Evolutionary conservation across 352 stramenopile genomes (phyloP).

Genomic region (Albugo candida): DNA sequence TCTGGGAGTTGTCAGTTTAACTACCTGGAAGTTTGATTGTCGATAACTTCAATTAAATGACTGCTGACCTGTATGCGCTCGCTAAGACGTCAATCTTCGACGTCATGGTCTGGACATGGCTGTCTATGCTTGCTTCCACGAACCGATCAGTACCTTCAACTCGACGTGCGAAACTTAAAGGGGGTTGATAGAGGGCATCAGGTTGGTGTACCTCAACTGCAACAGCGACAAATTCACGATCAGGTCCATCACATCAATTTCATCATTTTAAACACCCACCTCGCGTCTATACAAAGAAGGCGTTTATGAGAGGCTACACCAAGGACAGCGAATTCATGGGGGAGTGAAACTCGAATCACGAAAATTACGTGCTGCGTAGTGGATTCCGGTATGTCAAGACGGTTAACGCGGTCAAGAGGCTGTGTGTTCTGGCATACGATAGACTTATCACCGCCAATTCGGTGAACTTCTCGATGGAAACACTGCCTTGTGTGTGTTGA

Average conservation of each 20-base stretch:
- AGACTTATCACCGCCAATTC: neutral
- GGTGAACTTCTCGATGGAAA: constrained; percentile 1
- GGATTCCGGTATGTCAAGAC: neutral
- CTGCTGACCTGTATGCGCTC: too few relatives aligned
- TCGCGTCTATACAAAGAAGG: neutral
- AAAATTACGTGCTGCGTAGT: neutral
- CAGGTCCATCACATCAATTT: neutral
- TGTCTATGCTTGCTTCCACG: too few relatives aligned
- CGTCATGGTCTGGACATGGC: too few relatives aligned
- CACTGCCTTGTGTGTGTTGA: neutral
- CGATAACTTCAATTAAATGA: neutral
- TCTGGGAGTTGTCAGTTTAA: too few relatives aligned
- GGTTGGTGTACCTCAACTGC: too few relatives aligned
- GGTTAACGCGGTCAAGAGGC: neutral
- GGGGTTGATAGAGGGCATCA: too few relatives aligned
- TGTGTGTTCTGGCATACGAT: neutral
- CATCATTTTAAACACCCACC: constrained; percentile 2
- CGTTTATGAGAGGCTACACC: constrained; percentile 1
- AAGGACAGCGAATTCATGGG: too few relatives aligned
- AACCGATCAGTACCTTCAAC: too few relatives aligned
- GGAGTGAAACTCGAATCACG: too few relatives aligned
- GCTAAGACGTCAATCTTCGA: too few relatives aligned
- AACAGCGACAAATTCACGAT: neutral
- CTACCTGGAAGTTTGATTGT: neutral
- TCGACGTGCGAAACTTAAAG: too few relatives aligned